phyloP scores from a whole-genome alignment of 2,329 filamentous ascomycete genomes.

The Apiospora hydei region DNA sequence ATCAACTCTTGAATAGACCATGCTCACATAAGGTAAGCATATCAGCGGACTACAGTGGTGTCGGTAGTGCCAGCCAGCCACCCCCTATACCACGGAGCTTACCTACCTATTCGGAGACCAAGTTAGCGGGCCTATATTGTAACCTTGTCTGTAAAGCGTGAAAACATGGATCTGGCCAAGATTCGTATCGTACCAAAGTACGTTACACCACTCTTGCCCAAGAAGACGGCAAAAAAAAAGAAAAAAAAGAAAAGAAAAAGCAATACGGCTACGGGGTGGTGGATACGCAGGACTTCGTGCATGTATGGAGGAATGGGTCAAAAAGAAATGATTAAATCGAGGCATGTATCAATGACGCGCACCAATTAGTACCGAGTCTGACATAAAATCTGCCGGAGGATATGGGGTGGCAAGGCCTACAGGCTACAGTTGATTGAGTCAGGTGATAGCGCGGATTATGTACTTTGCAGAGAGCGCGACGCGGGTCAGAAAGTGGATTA shows the following conservation, averaged over 20 bases:
- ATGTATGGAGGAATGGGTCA: not conserved
- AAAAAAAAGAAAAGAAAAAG: not conserved
- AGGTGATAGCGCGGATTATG: conserved; percentile 15
- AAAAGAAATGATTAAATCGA: not conserved
- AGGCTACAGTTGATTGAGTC: not conserved
- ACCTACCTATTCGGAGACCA: not conserved
- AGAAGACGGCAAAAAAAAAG: no score
- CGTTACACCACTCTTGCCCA: no score
- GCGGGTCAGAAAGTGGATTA: not conserved
- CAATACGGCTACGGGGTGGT: not conserved
- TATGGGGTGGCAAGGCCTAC: no score
- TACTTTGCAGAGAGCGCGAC: not conserved
- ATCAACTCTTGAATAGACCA: not conserved
- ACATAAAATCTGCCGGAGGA: no score
- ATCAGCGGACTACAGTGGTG: not conserved
- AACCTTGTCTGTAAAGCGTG: not conserved
- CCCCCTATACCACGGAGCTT: not conserved
- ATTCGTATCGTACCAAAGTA: not conserved
- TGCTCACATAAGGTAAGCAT: conserved; percentile 1
- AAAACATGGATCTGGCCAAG: not conserved
- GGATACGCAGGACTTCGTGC: no score
- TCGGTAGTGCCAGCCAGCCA: not conserved
- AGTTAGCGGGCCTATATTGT: not conserved
- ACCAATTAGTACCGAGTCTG: no score
- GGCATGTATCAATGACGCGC: not conserved